phyloP scores from a whole-genome alignment of 2,329 filamentous ascomycete genomes.

The Xylaria sp. region DNA sequence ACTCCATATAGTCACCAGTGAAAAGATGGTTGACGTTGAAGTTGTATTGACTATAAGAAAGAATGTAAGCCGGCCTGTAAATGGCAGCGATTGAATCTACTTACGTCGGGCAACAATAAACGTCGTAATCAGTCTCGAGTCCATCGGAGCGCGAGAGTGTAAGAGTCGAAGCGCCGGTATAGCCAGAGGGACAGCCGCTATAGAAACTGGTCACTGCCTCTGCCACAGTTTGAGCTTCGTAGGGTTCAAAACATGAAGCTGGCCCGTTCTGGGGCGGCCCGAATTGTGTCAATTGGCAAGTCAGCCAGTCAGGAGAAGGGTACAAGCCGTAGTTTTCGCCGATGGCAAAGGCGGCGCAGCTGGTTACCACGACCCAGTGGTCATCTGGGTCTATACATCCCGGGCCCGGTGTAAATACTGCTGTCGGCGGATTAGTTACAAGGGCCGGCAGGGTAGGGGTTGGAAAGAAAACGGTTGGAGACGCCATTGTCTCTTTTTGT shows the following conservation, averaged over 20 bases:
- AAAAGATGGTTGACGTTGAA: constrained; percentile 19
- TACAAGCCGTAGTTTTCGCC: neutral
- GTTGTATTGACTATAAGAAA: constrained; percentile 27
- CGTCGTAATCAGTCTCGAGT: constrained; percentile 6
- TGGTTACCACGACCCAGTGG: constrained; percentile 34
- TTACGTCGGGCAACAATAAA: constrained; percentile 33
- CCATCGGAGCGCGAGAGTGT: neutral
- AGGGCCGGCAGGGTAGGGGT: constrained; percentile 9
- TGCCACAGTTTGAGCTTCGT: constrained; percentile 18
- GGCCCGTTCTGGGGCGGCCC: constrained; percentile 12
- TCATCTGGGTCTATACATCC: constrained; percentile 32
- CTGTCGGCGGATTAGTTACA: constrained; percentile 32
- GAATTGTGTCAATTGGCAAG: constrained; percentile 35
- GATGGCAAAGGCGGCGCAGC: constrained; percentile 22
- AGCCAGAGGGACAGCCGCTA: constrained; percentile 31
- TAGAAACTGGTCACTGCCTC: constrained; percentile 21
- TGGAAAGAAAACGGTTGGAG: constrained; percentile 20
- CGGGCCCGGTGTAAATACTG: constrained; percentile 31
- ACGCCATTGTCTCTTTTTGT: constrained; percentile 25
- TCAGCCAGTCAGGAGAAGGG: constrained; percentile 32
- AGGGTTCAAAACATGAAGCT: constrained; percentile 29
- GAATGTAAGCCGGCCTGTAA: constrained; percentile 14
- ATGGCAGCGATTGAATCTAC: constrained; percentile 4
- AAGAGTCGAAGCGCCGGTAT: constrained; percentile 9
- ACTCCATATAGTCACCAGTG: neutral